phyloP scores from a whole-genome alignment of 2,329 filamentous ascomycete genomes.

The Bimuria novae-zelandiae region DNA sequence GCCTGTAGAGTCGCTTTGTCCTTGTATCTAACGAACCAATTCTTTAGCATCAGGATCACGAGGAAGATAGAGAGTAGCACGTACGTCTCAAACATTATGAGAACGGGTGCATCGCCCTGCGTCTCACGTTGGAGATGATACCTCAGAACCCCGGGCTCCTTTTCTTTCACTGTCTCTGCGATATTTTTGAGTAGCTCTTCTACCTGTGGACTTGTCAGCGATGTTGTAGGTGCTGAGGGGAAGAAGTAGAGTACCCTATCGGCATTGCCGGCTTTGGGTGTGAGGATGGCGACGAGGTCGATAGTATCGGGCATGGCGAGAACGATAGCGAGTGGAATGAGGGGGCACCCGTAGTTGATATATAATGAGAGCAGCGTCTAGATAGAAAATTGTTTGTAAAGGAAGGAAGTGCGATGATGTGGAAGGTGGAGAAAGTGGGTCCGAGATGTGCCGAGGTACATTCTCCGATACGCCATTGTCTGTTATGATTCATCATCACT shows the following conservation, averaged over 20 bases:
- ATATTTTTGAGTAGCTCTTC: constrained; percentile 33
- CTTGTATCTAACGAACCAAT: constrained; percentile 29
- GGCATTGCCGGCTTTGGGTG: constrained; percentile 38
- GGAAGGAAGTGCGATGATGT: too few species aligned
- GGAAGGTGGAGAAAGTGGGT: not conserved
- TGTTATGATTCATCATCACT: not conserved
- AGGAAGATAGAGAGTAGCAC: not conserved
- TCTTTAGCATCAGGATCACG: not conserved
- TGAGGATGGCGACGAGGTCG: constrained; percentile 37
- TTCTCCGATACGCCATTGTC: not conserved
- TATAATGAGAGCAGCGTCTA: too few species aligned
- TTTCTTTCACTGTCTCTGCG: constrained; percentile 32
- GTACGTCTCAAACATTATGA: constrained; percentile 43
- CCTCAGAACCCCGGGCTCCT: constrained; percentile 40
- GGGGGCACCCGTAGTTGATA: not conserved
- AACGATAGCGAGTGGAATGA: not conserved
- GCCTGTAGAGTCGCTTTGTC: constrained; percentile 31
- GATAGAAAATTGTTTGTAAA: not conserved
- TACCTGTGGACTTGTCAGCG: constrained; percentile 25
- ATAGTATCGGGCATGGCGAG: constrained; percentile 23
- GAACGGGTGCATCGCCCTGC: constrained; percentile 30
- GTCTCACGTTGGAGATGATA: constrained; percentile 40
- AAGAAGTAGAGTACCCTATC: constrained; percentile 28
- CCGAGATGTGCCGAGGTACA: constrained; percentile 10
- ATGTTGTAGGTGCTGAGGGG: not conserved